Percentiles rank a stretch among this genome's conserved stretches.
phyloP scores from a whole-genome alignment of 345 rosid species.

The Lepidium aucheri region DNA sequence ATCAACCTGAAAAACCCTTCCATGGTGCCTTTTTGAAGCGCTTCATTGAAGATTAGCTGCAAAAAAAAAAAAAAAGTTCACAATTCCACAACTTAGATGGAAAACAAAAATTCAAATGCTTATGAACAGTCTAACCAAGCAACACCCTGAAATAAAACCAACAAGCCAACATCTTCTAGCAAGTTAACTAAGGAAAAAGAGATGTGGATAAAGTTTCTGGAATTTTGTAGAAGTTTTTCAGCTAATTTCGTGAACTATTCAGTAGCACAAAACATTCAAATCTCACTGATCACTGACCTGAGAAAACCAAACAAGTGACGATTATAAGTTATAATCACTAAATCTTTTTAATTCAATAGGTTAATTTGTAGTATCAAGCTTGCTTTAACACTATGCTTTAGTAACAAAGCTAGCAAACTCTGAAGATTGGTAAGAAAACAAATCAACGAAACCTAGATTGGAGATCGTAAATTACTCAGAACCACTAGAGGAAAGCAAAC shows the following conservation, averaged over 20 bases:
- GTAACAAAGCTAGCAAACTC: not conserved
- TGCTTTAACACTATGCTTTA: no score
- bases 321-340: not conserved
- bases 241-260: not conserved
- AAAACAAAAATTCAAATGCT: not conserved
- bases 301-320: not conserved
- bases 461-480: not conserved
- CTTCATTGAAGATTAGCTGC: conserved; percentile 74
- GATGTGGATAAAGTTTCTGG: not conserved
- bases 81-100: not conserved
- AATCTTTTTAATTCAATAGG: not conserved
- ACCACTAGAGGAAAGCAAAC: not conserved
- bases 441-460: not conserved
- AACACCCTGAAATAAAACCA: not conserved
- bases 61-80: no score
- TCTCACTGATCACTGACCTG: not conserved
- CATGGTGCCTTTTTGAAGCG: conserved; percentile 84
- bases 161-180: not conserved
- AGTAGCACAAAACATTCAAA: not conserved
- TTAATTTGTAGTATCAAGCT: not conserved
- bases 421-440: not conserved
- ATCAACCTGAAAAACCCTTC: conserved; percentile 82
- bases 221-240: not conserved
- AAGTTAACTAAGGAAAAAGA: not conserved
- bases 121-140: not conserved